Conservation (phyloP, 768 basidiomycete genomes). For the Mycena albidolilacea region DNA sequence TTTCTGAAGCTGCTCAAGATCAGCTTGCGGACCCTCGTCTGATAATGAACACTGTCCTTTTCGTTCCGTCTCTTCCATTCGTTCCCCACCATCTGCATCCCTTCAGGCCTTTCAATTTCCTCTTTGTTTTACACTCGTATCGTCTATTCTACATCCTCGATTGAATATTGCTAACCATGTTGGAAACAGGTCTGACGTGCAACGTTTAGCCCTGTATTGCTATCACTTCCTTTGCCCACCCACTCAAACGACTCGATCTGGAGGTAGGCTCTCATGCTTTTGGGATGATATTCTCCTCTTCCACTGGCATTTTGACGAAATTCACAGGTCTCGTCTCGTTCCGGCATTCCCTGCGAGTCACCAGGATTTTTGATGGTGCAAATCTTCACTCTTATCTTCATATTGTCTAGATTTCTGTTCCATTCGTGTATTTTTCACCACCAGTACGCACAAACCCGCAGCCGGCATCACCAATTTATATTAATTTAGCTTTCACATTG, state of each 20-base stretch:
- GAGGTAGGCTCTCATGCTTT: neutral
- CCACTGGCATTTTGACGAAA: neutral
- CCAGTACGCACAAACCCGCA: too few relatives aligned
- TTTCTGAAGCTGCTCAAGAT: too few relatives aligned
- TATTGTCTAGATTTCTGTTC: neutral
- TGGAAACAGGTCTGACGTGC: neutral
- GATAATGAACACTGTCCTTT: too few relatives aligned
- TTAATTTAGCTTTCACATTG: too few relatives aligned
- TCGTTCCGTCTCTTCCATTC: too few relatives aligned
- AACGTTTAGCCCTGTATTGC: neutral
- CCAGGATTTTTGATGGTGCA: neutral
- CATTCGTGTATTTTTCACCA: neutral
- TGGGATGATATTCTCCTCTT: neutral
- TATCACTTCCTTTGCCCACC: neutral
- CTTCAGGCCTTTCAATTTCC: slow-evolving; percentile 1
- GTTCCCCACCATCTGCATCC: neutral
- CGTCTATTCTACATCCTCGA: slow-evolving; percentile 1
- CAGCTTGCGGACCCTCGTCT: too few relatives aligned
- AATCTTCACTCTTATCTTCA: neutral
- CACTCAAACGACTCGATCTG: slow-evolving; percentile 3
- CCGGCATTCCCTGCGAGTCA: neutral
- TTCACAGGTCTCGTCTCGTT: neutral
- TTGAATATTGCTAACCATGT: neutral
- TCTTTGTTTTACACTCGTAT: neutral
- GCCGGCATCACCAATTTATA: too few relatives aligned